A percentile compares a stretch with the other conserved stretches of the same genome.
phyloP scores from a whole-genome alignment of 2,329 filamentous ascomycete genomes.

The Endothia cerciana region DNA sequence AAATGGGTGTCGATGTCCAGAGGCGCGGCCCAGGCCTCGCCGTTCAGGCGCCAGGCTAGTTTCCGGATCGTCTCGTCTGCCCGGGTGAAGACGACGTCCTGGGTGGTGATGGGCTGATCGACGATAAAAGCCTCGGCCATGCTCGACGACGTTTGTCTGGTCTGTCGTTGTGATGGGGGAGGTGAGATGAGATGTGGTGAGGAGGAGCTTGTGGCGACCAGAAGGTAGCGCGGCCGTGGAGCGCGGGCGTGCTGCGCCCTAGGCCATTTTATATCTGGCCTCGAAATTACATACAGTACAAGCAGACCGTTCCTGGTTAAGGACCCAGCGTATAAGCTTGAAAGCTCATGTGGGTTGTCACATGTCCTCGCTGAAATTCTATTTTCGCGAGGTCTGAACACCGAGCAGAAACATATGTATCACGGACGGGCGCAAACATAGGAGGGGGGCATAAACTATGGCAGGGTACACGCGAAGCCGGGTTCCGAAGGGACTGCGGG shows the following conservation, averaged over 20 bases:
- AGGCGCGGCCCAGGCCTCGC: slow-evolving; percentile 37
- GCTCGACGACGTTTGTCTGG: not conserved
- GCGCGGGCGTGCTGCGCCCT: slow-evolving; percentile 5
- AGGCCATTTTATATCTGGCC: slow-evolving; percentile 14
- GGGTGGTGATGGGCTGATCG: slow-evolving; percentile 30
- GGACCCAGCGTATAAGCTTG: slow-evolving; percentile 27
- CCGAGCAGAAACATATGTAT: not conserved
- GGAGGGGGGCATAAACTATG: not conserved
- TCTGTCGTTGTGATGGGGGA: not conserved
- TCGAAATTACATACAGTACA: not conserved
- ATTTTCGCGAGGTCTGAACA: slow-evolving; percentile 20
- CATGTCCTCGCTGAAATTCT: slow-evolving; percentile 31
- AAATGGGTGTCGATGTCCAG: slow-evolving; percentile 37
- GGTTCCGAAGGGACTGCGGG: not conserved
- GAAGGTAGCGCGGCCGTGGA: not conserved
- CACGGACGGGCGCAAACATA: not conserved
- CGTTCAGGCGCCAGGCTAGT: slow-evolving; percentile 39
- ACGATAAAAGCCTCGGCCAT: slow-evolving; percentile 26
- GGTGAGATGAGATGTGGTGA: not conserved
- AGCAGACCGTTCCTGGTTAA: not conserved
- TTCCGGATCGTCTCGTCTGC: slow-evolving; percentile 37
- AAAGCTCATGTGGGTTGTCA: slow-evolving; percentile 27
- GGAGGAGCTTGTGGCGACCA: not conserved
- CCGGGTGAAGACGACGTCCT: slow-evolving; percentile 36
- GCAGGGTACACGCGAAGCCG: too few relatives aligned